Conservation (phyloP, 1,139 yeast species). For the Taphrina betulina region DNA sequence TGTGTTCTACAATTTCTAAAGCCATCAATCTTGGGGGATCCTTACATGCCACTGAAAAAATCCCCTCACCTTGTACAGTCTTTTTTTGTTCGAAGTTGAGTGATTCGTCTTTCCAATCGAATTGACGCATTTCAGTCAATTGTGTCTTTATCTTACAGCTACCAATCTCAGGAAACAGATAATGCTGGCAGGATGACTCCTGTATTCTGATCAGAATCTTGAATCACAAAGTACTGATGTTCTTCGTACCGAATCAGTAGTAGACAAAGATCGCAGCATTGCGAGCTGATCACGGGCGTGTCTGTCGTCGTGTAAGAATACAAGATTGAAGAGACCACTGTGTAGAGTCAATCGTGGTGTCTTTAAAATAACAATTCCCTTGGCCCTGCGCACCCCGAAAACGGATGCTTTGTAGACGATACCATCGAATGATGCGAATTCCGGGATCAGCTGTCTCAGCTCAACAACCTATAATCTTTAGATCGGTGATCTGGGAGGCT, state of each 20-base stretch:
- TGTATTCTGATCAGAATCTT: too few relatives aligned
- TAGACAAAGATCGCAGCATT: too few relatives aligned
- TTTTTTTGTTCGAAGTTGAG: conserved; percentile 36
- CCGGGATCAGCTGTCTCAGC: conserved; percentile 36
- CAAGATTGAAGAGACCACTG: conserved; percentile 34
- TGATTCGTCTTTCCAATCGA: conserved; percentile 35
- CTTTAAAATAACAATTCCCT: conserved; percentile 34
- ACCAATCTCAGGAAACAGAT: conserved; percentile 32
- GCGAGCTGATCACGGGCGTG: too few relatives aligned
- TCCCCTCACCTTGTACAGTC: conserved; percentile 27
- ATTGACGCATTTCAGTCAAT: conserved; percentile 26
- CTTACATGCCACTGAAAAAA: background rate
- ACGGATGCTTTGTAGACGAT: conserved; percentile 31
- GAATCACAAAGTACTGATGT: too few relatives aligned
- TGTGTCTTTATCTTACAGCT: conserved; percentile 33
- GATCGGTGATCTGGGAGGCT: too few relatives aligned
- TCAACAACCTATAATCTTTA: too few relatives aligned
- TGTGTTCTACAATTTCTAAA: conserved; percentile 31
- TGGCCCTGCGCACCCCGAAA: conserved; percentile 34
- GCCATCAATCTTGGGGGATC: too few relatives aligned
- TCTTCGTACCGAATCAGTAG: too few relatives aligned
- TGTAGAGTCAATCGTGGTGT: conserved; percentile 32
- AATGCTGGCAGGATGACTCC: too few relatives aligned
- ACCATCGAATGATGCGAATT: conserved; percentile 34
- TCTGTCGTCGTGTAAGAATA: conserved; percentile 30